Conservation (phyloP, 1,284 basidiomycete genomes). For the Sparassis latifolia region DNA sequence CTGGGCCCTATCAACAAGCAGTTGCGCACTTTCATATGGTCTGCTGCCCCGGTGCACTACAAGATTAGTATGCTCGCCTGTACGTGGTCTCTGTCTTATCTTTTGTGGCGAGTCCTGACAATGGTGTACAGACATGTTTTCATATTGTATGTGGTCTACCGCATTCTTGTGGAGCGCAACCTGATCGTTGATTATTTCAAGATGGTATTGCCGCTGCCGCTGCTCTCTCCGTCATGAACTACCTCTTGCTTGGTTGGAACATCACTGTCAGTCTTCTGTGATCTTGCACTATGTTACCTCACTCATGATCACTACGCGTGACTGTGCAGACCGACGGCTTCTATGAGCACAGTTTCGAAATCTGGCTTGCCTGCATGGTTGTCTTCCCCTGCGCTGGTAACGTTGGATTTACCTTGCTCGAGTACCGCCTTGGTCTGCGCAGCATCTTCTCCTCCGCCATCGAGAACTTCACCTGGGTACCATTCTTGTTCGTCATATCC, state of each 20-base stretch:
- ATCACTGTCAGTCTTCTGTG: slow-evolving; percentile 35
- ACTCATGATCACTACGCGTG: not conserved
- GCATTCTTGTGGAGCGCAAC: not conserved
- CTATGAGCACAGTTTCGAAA: slow-evolving; percentile 68
- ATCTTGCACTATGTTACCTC: not conserved
- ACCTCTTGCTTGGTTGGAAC: slow-evolving; percentile 55
- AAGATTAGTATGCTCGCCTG: slow-evolving; percentile 74
- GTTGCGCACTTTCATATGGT: slow-evolving; percentile 72
- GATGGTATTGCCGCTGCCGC: slow-evolving; percentile 72
- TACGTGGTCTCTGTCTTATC: slow-evolving; percentile 29
- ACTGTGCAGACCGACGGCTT: slow-evolving; percentile 42
- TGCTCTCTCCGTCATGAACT: slow-evolving; percentile 62
- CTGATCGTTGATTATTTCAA: slow-evolving; percentile 16
- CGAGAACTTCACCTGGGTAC: slow-evolving; percentile 72
- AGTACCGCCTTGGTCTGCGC: slow-evolving; percentile 69
- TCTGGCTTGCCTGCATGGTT: slow-evolving; percentile 71
- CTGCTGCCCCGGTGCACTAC: slow-evolving; percentile 71
- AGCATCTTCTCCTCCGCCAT: slow-evolving; percentile 44
- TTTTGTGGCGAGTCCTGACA: not conserved
- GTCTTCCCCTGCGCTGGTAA: slow-evolving; percentile 75
- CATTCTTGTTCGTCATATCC: slow-evolving; percentile 60
- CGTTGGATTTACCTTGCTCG: slow-evolving; percentile 61
- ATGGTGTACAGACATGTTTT: slow-evolving; percentile 66
- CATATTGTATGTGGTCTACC: slow-evolving; percentile 55
- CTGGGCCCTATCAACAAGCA: slow-evolving; percentile 75